phyloP scores from a whole-genome alignment of 1,284 basidiomycete species.

The Trichosporon sp. region DNA sequence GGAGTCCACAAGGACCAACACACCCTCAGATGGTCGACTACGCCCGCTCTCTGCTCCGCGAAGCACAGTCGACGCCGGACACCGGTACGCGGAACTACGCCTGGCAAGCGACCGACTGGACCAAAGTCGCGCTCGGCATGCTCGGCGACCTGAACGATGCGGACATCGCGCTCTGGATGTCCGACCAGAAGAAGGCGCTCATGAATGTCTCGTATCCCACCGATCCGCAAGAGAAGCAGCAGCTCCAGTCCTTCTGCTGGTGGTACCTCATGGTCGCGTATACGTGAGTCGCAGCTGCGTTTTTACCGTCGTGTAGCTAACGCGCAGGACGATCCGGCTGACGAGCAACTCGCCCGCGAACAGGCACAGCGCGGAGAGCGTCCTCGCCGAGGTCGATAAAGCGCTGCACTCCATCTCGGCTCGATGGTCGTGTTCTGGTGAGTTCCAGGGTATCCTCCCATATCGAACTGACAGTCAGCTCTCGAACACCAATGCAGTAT shows the following conservation, averaged over 20 bases:
- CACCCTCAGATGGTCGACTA: constrained; percentile 1
- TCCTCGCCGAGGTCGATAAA: constrained; percentile 5
- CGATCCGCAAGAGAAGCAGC: not conserved
- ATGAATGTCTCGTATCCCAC: not conserved
- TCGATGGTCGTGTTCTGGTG: constrained; percentile 12
- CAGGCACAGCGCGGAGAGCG: not conserved
- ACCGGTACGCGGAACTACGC: constrained; percentile 14
- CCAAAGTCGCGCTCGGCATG: constrained; percentile 8
- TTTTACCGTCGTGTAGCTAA: not conserved
- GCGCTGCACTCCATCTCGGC: constrained; percentile 3
- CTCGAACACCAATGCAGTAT: constrained; percentile 5
- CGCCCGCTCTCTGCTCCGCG: constrained; percentile 7
- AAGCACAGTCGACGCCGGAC: constrained; percentile 5
- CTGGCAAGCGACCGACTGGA: constrained; percentile 30
- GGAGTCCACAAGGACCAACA: not conserved
- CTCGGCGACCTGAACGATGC: constrained; percentile 7
- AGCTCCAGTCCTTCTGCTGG: constrained; percentile 16
- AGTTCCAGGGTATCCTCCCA: not conserved
- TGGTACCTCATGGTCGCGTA: constrained; percentile 23
- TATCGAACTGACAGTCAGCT: not conserved
- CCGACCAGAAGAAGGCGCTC: constrained; percentile 3
- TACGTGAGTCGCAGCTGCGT: constrained; percentile 22
- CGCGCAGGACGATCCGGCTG: not conserved
- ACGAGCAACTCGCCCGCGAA: not conserved
- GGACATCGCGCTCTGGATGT: constrained; percentile 6